Evolutionary conservation across 176 grass and related monocot genomes (phyloP).

Genomic region (Aegilops sharonensis): DNA sequence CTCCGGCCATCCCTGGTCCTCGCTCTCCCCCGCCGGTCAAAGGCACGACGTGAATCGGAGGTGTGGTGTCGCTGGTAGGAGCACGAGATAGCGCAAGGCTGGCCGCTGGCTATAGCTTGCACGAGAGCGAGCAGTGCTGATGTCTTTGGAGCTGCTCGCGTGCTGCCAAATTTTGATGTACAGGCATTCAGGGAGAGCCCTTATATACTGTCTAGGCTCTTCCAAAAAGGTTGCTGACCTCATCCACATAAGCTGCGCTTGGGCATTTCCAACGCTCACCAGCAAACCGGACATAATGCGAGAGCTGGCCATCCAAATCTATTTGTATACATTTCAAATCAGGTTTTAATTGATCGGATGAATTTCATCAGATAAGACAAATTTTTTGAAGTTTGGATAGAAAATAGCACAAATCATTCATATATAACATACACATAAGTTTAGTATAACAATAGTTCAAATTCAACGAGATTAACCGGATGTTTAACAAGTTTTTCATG

Average conservation of each 20-base stretch:
- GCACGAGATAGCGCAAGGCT: background rate
- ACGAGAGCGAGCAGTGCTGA: background rate
- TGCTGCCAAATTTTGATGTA: background rate
- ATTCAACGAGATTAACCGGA: too few relatives aligned
- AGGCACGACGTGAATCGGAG: background rate
- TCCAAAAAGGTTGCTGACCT: background rate
- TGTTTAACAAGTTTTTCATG: too few relatives aligned
- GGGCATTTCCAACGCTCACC: too few relatives aligned
- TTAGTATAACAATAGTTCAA: too few relatives aligned
- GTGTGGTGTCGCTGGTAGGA: background rate
- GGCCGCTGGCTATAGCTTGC: background rate
- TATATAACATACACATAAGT: too few relatives aligned
- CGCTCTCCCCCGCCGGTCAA: background rate
- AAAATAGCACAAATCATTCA: too few relatives aligned
- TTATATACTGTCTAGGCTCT: background rate
- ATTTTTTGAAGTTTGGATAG: too few relatives aligned
- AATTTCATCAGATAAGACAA: too few relatives aligned
- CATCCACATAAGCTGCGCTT: background rate
- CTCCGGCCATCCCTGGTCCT: slow-evolving; percentile 35
- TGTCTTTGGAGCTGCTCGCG: background rate
- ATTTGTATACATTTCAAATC: too few relatives aligned
- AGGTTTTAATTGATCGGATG: too few relatives aligned
- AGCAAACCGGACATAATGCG: too few relatives aligned
- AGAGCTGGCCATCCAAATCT: too few relatives aligned
- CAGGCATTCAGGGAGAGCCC: background rate